Percentiles rank a stretch among this genome's conserved stretches.
These are phyloP conservation scores for Corallochytrium limacisporum DNA, from an alignment of 78 protist species.

Conservation along the genomic window DNA sequence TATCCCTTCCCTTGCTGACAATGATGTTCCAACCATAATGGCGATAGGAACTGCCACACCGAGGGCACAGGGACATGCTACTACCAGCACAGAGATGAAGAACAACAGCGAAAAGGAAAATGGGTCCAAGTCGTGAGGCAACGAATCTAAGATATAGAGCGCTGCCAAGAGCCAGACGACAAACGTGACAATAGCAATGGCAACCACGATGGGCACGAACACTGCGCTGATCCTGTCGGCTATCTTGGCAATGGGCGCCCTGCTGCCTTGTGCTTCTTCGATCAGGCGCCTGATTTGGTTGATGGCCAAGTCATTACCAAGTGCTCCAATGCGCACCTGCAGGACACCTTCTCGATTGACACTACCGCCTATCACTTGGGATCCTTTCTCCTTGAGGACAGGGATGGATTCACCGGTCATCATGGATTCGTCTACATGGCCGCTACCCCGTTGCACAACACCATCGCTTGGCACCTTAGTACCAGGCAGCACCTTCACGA, in stretches of 20 bases:
- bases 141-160: not conserved
- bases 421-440: constrained; percentile 62
- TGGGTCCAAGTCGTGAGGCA: not conserved
- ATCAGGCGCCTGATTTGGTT: constrained; percentile 71
- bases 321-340: constrained; percentile 33
- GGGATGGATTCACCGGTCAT: constrained; percentile 81
- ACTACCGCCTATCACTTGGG: constrained; percentile 79
- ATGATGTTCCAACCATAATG: constrained; percentile 69
- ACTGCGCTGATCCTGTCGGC: constrained; percentile 52
- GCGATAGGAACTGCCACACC: constrained; percentile 77
- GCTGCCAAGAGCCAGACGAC: constrained; percentile 61
- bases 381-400: constrained; percentile 32
- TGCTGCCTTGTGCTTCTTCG: constrained; percentile 68
- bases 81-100: constrained; percentile 37
- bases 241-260: constrained; percentile 37
- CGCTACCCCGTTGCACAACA: not conserved
- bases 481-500: not conserved
- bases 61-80: constrained; percentile 80
- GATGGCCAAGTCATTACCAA: constrained; percentile 61
- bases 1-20: constrained; percentile 53
- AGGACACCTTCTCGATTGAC: constrained; percentile 43
- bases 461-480: not conserved
- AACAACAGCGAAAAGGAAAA: constrained; percentile 25
- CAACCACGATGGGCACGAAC: constrained; percentile 74
- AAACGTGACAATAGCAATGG: constrained; percentile 53